A percentile compares a stretch with the other conserved stretches of the same genome.
These are phyloP conservation scores for Claviceps sp. DNA, from an alignment of 2,329 filamentous ascomycete genomes.

Conservation along the genomic window DNA sequence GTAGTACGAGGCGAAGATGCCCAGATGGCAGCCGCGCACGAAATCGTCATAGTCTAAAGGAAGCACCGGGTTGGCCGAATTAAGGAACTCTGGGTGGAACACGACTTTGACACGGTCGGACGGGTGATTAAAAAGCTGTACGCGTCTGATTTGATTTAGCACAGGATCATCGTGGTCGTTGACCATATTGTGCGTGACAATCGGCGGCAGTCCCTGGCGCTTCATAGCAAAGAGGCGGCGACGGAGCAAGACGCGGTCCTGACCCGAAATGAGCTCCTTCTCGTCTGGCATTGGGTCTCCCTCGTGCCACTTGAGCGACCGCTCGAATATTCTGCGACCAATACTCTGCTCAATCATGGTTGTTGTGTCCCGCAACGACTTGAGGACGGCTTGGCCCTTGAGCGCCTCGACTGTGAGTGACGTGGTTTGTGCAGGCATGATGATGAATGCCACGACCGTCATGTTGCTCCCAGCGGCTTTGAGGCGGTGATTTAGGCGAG, in stretches of 20 bases:
- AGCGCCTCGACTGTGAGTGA: constrained; percentile 91
- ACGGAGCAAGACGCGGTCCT: constrained; percentile 85
- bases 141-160: constrained; percentile 86
- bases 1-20: constrained; percentile 95
- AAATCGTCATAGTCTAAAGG: constrained; percentile 98
- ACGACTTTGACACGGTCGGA: constrained; percentile 92
- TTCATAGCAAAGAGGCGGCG: constrained; percentile 95
- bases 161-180: constrained; percentile 91
- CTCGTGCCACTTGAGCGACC: constrained; percentile 89
- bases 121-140: constrained; percentile 94
- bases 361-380: constrained; percentile 84
- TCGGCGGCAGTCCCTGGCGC: constrained; percentile 74
- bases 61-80: constrained; percentile 86
- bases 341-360: constrained; percentile 88
- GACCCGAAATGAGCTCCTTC: constrained; percentile 84
- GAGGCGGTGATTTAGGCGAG: constrained; percentile 84
- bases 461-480: constrained; percentile 77
- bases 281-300: constrained; percentile 88
- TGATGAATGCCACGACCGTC: constrained; percentile 94
- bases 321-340: constrained; percentile 86
- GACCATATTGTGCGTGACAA: constrained; percentile 97
- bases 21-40: constrained; percentile 89
- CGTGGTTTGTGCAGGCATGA: constrained; percentile 94
- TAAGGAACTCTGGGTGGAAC: constrained; percentile 96
- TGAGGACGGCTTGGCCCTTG: constrained; percentile 94